phyloP scores from a whole-genome alignment of 2,329 filamentous ascomycete genomes.

The Sporothrix pallida region DNA sequence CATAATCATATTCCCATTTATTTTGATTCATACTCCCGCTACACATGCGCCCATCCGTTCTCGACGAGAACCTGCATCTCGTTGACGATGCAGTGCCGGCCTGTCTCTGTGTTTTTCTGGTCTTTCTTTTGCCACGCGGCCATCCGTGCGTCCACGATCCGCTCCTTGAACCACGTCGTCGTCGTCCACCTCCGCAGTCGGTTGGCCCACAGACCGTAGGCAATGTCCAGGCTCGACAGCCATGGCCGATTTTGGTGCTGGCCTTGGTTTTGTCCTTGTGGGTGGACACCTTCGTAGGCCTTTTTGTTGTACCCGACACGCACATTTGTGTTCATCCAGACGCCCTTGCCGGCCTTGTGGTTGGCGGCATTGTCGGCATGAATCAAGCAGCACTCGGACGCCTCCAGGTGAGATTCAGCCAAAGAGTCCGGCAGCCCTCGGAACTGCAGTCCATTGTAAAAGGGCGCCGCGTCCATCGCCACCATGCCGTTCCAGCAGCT shows the following conservation, averaged over 20 bases:
- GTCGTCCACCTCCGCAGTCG: background rate
- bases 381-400: constrained; percentile 12
- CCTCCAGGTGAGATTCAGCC: background rate
- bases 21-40: background rate
- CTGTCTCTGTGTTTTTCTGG: background rate
- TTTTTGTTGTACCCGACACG: background rate
- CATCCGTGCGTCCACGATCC: background rate
- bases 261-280: too few species aligned
- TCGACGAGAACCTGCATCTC: constrained; percentile 8
- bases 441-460: background rate
- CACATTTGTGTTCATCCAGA: constrained; percentile 16
- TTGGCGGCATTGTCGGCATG: background rate
- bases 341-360: background rate
- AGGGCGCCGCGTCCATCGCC: constrained; percentile 6
- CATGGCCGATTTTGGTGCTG: background rate
- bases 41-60: constrained; percentile 13
- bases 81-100: constrained; percentile 1
- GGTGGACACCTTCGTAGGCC: background rate
- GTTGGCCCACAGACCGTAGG: background rate
- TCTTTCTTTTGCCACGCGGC: background rate
- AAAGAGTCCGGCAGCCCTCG: background rate
- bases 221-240: background rate
- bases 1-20: too few species aligned
- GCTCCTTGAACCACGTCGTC: background rate
- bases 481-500: constrained; percentile 26